Evolutionary conservation across 1,284 basidiomycete genomes (phyloP), one percentile per base, ranked within the genome.

Genomic region (Austropuccinia psidii): DNA sequence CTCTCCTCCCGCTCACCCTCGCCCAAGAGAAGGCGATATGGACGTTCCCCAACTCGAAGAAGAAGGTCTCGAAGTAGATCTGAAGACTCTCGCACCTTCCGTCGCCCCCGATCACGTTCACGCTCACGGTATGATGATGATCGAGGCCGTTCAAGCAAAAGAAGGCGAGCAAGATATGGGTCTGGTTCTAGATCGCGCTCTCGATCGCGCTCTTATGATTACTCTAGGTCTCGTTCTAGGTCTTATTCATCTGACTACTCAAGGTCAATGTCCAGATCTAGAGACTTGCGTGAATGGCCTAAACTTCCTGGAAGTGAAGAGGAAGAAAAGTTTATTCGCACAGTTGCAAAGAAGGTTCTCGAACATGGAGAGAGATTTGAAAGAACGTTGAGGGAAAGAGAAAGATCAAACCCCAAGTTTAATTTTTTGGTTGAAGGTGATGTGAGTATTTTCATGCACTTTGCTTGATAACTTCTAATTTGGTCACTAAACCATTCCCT

Each of bases 361-460:
- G 88, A 89, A 0, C 90, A 94, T 78, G 94, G 90, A 13, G 81
- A 83, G 6, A 85, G 85, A 72, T 95, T 92, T 76, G 91, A 93
- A 78, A 85, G 87, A 45, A 85, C 85, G 50, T 82, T 98, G 74
- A 84, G 85, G 74, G 88, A 90, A 73, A 85, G 88, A 74, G 93
- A 97, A 81, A 85, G 83, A 76, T 84, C 85, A 60, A 97, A 96
- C 79, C 84, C 88, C 0, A 90, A 89, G 79, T 98, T 90, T 79
- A 83, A 84, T 0, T 98, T 98, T 80, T 81, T 96, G 70, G 84
- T 86, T 49, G 83, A 88, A 67, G 84, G 85, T 50, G 84, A 85
- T 80, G 90, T 90, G 79, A 80, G 88, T 80, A n/a, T n/a, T n/a
- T n/a, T n/a, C n/a, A n/a, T 35, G 13, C 15, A 50, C 15, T 41